Percentiles rank a stretch among this genome's conserved stretches.
Conservation (phyloP, 2,329 filamentous ascomycete genomes). For the Colletotrichum nymphaeae region DNA sequence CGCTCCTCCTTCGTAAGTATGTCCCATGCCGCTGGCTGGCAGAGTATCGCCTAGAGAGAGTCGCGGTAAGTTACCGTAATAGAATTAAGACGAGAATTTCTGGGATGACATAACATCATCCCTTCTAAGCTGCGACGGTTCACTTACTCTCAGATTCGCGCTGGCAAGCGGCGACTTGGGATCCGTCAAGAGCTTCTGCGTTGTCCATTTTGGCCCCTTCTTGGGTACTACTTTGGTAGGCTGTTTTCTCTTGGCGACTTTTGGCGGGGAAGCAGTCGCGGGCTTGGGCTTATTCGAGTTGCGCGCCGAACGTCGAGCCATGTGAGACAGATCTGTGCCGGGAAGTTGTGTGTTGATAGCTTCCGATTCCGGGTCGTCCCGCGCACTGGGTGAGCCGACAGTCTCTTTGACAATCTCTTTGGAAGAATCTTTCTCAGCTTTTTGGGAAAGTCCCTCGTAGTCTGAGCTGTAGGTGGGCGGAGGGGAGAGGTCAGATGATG, state of each 20-base stretch:
- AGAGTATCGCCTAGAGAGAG: constrained; percentile 44
- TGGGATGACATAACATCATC: not conserved
- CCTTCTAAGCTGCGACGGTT: not conserved
- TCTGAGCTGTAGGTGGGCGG: constrained; percentile 3
- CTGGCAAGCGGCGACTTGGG: constrained; percentile 51
- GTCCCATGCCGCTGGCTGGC: constrained; percentile 52
- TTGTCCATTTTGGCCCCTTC: constrained; percentile 48
- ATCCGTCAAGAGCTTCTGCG: constrained; percentile 49
- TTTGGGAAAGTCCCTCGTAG: not conserved
- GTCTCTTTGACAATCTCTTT: constrained; percentile 3
- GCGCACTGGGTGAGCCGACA: not conserved
- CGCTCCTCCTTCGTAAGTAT: constrained; percentile 47
- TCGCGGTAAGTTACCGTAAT: not conserved
- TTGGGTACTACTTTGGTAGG: constrained; percentile 38
- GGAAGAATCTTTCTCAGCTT: not conserved
- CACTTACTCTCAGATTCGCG: constrained; percentile 50
- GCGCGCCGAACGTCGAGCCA: constrained; percentile 24
- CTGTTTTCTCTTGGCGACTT: constrained; percentile 21
- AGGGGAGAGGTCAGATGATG: constrained; percentile 14
- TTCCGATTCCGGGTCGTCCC: constrained; percentile 1
- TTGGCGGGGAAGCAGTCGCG: not conserved
- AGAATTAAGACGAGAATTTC: not conserved
- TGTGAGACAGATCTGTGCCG: constrained; percentile 3
- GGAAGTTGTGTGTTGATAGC: not conserved
- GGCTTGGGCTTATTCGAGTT: constrained; percentile 21